Evolutionary conservation across 2,329 filamentous ascomycete species (phyloP).

Genomic region (Scytalidium lignicola): DNA sequence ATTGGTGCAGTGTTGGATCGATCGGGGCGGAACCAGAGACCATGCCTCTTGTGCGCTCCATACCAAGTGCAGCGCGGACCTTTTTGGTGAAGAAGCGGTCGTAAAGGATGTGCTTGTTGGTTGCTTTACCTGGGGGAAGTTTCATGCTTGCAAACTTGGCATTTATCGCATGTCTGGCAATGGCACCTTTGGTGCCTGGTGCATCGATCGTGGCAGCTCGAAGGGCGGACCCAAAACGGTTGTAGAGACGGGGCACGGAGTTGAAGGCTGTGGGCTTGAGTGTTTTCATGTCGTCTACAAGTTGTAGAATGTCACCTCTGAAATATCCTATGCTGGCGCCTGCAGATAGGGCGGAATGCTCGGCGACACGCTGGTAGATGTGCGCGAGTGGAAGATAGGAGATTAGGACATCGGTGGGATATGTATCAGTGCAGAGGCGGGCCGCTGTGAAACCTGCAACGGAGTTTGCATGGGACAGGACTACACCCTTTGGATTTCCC

Average conservation of each 20-base stretch:
- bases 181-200: constrained; percentile 70
- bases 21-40: constrained; percentile 87
- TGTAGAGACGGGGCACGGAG: constrained; percentile 88
- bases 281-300: constrained; percentile 88
- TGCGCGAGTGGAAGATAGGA: constrained; percentile 94
- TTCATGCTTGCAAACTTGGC: constrained; percentile 78
- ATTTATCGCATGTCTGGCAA: constrained; percentile 74
- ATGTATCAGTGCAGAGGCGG: constrained; percentile 47
- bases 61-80: constrained; percentile 74
- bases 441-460: constrained; percentile 65
- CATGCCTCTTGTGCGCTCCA: constrained; percentile 69
- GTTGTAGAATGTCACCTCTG: constrained; percentile 79
- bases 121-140: constrained; percentile 65
- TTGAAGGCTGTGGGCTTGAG: constrained; percentile 78
- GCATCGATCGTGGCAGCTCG: constrained; percentile 74
- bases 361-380: constrained; percentile 82
- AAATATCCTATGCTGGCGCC: constrained; percentile 84
- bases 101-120: constrained; percentile 71
- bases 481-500: constrained; percentile 75
- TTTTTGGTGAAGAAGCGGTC: constrained; percentile 90
- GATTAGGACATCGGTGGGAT: constrained; percentile 56
- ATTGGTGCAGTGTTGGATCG: constrained; percentile 81
- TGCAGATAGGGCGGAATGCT: constrained; percentile 67
- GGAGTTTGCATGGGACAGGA: constrained; percentile 76
- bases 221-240: constrained; percentile 81